Evolutionary conservation across 352 stramenopile genomes (phyloP), one percentile per base, ranked within the genome.

Genomic region (Pythium sukuiense): DNA sequence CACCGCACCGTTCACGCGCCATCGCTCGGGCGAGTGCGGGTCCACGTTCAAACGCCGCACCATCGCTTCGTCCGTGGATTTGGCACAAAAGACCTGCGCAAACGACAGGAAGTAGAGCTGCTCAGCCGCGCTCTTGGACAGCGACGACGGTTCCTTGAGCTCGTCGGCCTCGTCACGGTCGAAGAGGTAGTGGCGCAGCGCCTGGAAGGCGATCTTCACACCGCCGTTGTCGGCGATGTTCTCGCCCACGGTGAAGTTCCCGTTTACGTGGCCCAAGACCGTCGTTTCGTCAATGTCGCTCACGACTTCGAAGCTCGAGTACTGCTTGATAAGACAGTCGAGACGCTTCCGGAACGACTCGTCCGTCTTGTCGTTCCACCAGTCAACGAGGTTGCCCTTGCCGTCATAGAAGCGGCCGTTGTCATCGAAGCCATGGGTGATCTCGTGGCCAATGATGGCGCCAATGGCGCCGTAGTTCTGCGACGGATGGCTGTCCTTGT

Each of bases 401-500:
- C 74, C 90, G 56, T 90, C 83, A 58, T 89, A 97, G 63, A 97
- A 96, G 39, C 89, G 77, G 6, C 95, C 96, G 33, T 95, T 87
- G 53, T 96, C 88, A 65, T 99, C 96, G 71, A 98, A 99, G 6
- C 93, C 95, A 68, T 99, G 96, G 2, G 93, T 99, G 73, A 99
- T 94, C 71, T 98, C 96, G 66, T 99, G 95, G 5, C 93, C 96
- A 54, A 98, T 97, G 50, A 98, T 80, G 12, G 83, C 90, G 16
- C 95, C 93, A 65, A 98, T 98, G 2, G 82, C 85, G 14, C 96
- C 96, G 69, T 96, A 99, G 63, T 98, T 98, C 2, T 95, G 88
- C 11, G 92, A 89, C 35, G 92, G 76, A 43, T 98, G 90, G 0
- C 73, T 74, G 30, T 81, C 73, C 24, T 77, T 79, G 48, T 92